Percentiles rank a stretch among this genome's conserved stretches.
phyloP scores from a whole-genome alignment of 441 rosid species.

The Omphalea diandra region DNA sequence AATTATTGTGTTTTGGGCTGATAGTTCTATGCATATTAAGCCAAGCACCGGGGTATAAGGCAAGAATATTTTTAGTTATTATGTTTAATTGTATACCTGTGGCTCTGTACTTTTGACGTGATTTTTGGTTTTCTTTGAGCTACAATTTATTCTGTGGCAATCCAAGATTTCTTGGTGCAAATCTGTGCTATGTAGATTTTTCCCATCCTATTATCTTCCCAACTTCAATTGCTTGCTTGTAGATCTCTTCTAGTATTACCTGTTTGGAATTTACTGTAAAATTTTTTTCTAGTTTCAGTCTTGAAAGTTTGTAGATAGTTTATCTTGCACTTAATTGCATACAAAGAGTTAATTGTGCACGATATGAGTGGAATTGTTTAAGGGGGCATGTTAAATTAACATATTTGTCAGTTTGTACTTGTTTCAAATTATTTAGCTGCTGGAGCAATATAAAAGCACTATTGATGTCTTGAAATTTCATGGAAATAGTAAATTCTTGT shows the following conservation, averaged over 20 bases:
- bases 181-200: not conserved
- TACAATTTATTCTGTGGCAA: not conserved
- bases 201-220: not conserved
- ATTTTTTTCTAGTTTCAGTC: not conserved
- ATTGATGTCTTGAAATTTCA: not conserved
- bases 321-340: not conserved
- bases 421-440: not conserved
- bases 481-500: not conserved
- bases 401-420: slow-evolving; percentile 13
- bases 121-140: not conserved
- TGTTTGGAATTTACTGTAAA: not conserved
- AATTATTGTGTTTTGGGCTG: not conserved
- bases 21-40: not conserved
- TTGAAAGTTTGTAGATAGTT: not conserved
- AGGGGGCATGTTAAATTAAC: not conserved
- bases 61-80: not conserved
- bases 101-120: not conserved
- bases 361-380: slow-evolving; percentile 7
- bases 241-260: not conserved
- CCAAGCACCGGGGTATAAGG: not conserved
- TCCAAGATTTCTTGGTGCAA: not conserved
- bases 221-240: slow-evolving; percentile 1
- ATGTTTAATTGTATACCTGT: slow-evolving; percentile 1
- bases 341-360: not conserved
- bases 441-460: not conserved